Conservation (phyloP, 352 stramenopile genomes). For the Blastocystis sp. region DNA sequence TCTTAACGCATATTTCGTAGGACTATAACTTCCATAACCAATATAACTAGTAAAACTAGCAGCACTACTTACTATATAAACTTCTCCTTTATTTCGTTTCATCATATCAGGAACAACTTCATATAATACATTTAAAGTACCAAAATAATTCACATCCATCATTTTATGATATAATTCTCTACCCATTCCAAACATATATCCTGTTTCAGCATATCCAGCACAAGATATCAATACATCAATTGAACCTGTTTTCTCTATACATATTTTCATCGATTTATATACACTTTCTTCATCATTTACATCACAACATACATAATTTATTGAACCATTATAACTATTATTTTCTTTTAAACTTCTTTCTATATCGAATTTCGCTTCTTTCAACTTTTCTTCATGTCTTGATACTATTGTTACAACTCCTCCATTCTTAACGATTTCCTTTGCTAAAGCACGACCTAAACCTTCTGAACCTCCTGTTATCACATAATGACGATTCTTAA, state of each 20-base stretch:
- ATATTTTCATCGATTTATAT: not conserved
- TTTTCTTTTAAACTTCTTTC: slow-evolving; percentile 4
- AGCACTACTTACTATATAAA: slow-evolving; percentile 32
- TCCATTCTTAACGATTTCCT: slow-evolving; percentile 13
- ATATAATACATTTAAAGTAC: slow-evolving; percentile 23
- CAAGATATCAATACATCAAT: slow-evolving; percentile 34
- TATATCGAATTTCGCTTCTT: slow-evolving; percentile 15
- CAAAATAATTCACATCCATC: slow-evolving; percentile 27
- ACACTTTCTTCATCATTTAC: slow-evolving; percentile 10
- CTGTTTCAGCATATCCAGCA: slow-evolving; percentile 33
- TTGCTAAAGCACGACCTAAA: slow-evolving; percentile 14
- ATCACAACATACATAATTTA: slow-evolving; percentile 17
- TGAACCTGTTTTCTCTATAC: not conserved
- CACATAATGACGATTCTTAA: slow-evolving; percentile 14
- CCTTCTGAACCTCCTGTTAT: slow-evolving; percentile 33
- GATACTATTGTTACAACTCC: slow-evolving; percentile 18
- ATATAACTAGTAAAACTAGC: slow-evolving; percentile 33
- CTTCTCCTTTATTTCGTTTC: slow-evolving; percentile 12
- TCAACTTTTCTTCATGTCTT: not conserved
- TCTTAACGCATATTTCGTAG: slow-evolving; percentile 32
- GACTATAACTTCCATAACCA: slow-evolving; percentile 8
- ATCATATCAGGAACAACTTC: slow-evolving; percentile 23
- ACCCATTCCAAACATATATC: slow-evolving; percentile 27
- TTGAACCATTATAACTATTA: slow-evolving; percentile 8
- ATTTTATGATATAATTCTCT: slow-evolving; percentile 11